Conservation (phyloP, 2,329 filamentous ascomycete species). For the Onygena corvina region DNA sequence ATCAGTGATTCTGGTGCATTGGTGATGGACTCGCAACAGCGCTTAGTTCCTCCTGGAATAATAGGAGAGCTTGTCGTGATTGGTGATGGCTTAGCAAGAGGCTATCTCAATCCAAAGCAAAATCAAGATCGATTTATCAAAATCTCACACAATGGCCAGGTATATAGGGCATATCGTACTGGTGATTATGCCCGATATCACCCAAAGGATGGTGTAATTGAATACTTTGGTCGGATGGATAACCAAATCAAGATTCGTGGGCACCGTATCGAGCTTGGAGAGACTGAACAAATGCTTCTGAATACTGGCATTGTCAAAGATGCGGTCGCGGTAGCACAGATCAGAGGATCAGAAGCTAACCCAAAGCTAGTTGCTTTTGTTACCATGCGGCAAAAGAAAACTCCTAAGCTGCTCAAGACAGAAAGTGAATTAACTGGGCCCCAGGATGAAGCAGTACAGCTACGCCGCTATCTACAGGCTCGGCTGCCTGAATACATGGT, state of each 20-base stretch:
- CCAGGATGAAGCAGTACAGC: neutral
- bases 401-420: no score
- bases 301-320: no score
- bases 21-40: constrained; percentile 14
- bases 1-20: constrained; percentile 17
- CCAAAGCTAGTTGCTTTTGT: no score
- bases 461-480: constrained; percentile 12
- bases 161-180: constrained; percentile 14
- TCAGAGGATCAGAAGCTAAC: no score
- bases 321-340: no score
- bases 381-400: no score
- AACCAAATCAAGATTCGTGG: constrained; percentile 19
- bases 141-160: constrained; percentile 30
- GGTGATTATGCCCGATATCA: constrained; percentile 18
- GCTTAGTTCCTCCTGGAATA: constrained; percentile 24
- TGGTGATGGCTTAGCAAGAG: constrained; percentile 20
- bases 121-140: constrained; percentile 37
- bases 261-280: constrained; percentile 17
- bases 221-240: constrained; percentile 21
- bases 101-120: constrained; percentile 35
- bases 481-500: constrained; percentile 20
- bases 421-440: no score
- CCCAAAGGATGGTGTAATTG: constrained; percentile 15
- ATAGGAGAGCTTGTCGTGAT: constrained; percentile 10
- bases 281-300: constrained; percentile 19